Conservation (phyloP, 805 yeast species). For the Pichia heedii region DNA sequence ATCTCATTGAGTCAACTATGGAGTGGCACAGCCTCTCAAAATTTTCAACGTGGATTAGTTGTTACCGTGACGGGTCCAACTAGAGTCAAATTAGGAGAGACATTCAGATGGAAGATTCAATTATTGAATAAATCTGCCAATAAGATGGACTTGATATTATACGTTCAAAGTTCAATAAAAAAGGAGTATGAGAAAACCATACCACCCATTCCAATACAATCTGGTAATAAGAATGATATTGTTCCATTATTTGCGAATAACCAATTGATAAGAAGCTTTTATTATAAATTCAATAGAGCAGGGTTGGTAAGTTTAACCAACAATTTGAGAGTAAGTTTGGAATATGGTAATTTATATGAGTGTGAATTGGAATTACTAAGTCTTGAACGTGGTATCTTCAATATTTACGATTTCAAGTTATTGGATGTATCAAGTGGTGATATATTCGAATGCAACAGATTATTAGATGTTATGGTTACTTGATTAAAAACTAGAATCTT, state of each 20-base stretch:
- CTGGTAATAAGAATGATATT: constrained; percentile 17
- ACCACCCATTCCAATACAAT: constrained; percentile 28
- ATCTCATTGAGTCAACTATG: constrained; percentile 12
- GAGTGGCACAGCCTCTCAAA: constrained; percentile 10
- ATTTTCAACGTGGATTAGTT: constrained; percentile 7
- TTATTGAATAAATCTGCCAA: constrained; percentile 51
- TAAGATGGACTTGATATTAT: constrained; percentile 44
- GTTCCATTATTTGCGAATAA: constrained; percentile 24
- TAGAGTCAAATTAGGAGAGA: constrained; percentile 49
- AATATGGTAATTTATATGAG: constrained; percentile 55
- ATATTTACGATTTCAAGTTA: constrained; percentile 55
- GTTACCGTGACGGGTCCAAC: constrained; percentile 58
- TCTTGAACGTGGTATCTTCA: constrained; percentile 53
- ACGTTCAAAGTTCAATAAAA: constrained; percentile 29
- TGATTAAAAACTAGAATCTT: too few species aligned
- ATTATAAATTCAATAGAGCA: constrained; percentile 32
- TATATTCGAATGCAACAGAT: constrained; percentile 57
- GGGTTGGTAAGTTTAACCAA: constrained; percentile 60
- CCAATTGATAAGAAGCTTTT: constrained; percentile 21
- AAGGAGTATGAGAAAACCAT: constrained; percentile 29
- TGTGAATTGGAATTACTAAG: constrained; percentile 54
- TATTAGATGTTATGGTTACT: constrained; percentile 59
- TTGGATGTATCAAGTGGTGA: constrained; percentile 60
- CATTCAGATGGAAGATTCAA: constrained; percentile 55
- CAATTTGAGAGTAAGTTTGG: constrained; percentile 53